phyloP scores from a whole-genome alignment of 176 grass and related monocot genomes.

The Aechmea fasciata region DNA sequence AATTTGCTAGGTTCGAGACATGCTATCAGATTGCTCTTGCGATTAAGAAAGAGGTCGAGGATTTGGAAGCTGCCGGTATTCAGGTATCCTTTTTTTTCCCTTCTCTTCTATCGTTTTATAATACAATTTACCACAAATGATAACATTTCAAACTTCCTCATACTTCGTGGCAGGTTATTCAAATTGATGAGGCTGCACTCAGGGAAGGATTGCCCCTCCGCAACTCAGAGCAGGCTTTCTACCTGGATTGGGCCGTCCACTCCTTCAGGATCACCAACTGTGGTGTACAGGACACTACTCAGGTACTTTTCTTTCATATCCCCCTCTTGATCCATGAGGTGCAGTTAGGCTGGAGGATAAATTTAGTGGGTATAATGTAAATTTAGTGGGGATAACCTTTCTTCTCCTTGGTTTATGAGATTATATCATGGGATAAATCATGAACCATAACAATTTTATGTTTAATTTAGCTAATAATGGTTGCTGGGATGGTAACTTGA shows the following conservation, averaged over 20 bases:
- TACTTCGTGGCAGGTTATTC: conserved; percentile 52
- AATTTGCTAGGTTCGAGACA: conserved; percentile 55
- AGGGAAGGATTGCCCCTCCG: conserved; percentile 89
- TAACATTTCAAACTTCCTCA: too few species aligned
- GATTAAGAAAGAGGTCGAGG: conserved; percentile 92
- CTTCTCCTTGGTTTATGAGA: too few species aligned
- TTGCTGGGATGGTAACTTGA: too few species aligned
- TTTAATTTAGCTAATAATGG: background rate
- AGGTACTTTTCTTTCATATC: conserved; percentile 35
- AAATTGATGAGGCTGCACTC: conserved; percentile 90
- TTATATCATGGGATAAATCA: too few species aligned
- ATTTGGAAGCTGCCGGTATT: conserved; percentile 82
- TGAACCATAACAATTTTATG: background rate
- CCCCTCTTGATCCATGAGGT: too few species aligned
- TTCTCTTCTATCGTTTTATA: background rate
- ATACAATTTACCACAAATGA: too few species aligned
- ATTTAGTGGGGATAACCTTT: too few species aligned
- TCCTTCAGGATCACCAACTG: conserved; percentile 97
- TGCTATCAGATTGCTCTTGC: conserved; percentile 98
- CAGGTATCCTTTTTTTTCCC: conserved; percentile 28
- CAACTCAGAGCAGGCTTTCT: conserved; percentile 87
- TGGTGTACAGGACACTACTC: conserved; percentile 78
- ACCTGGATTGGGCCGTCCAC: conserved; percentile 90
- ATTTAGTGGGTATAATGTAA: too few species aligned
- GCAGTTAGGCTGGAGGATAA: too few species aligned